Evolutionary conservation across 805 yeast genomes (phyloP), one percentile per base, ranked within the genome.

Genomic region (Cyberlindnera maclurae): DNA sequence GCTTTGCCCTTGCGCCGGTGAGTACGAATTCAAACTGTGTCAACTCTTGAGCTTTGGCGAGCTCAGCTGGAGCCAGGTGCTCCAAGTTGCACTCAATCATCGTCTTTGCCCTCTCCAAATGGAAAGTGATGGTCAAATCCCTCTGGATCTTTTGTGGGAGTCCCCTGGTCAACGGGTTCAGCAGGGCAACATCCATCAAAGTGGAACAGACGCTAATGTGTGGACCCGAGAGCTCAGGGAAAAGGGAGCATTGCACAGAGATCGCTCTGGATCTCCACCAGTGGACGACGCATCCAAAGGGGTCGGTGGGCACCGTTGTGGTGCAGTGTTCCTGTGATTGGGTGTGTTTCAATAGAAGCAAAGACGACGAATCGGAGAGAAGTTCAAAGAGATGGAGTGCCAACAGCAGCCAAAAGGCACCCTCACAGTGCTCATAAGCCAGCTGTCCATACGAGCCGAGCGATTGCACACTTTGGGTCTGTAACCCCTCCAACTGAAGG

Each of bases 1-100:
- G 70, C 55, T 79, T 82, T 9, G 96, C 96, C 49, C 79, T 79
- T 40, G 93, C 84, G 48, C 97, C 97, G 1, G 97, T 83, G 33
- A 90, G 62, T 1, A 80, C 73, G 46, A 80, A 73, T 36, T 73
- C 64, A 34, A 87, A 68, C 1, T 75, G 71, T 0, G 88, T 76
- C 10, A 81, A 54, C 12, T 71, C 69, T 32, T 75, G 71, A 2
- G 79, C 85, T 44, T 70, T 71, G 2, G 64, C 59, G 43, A 84
- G 62, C 4, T 75, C 67, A 7, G 78, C 76, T 16, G 70, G 59
- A 1, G 82, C 69, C 26, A 78, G 57, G 45, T 77, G 74, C 52
- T 84, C 94, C 17, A 82, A 69, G 36, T 74, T 74, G 16, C 80
- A 73, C 29, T 79, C 79, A 15, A 82, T 55, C 2, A 78, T 72